Evolutionary conservation across 2,329 filamentous ascomycete genomes (phyloP).

Genomic region (Aspergillus fumigatus): DNA sequence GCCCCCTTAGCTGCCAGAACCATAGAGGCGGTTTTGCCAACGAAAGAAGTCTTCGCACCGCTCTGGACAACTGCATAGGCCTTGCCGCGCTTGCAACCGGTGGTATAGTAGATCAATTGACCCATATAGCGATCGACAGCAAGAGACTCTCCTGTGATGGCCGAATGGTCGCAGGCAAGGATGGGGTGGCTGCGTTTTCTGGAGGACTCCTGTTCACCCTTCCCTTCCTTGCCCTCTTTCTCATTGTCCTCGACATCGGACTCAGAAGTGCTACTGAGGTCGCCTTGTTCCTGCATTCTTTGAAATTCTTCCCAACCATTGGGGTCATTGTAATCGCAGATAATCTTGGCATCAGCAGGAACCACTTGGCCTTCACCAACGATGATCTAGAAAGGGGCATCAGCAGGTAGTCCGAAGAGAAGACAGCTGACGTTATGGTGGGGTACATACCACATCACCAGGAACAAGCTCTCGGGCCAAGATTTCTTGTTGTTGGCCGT

Average conservation of each 20-base stretch:
- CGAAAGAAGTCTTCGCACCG: constrained; percentile 67
- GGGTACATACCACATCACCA: constrained; percentile 63
- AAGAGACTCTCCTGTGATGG: constrained; percentile 75
- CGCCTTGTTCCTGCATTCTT: constrained; percentile 59
- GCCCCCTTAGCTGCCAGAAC: constrained; percentile 71
- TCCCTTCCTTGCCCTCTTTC: constrained; percentile 50
- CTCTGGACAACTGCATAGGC: constrained; percentile 65
- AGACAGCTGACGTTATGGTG: neutral
- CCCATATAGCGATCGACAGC: constrained; percentile 67
- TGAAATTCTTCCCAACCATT: constrained; percentile 65
- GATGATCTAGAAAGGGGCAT: constrained; percentile 48
- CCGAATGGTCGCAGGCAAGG: constrained; percentile 71
- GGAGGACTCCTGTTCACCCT: constrained; percentile 12
- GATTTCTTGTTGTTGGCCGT: constrained; percentile 62
- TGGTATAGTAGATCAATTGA: constrained; percentile 71
- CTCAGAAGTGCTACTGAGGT: constrained; percentile 47
- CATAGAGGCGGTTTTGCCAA: constrained; percentile 68
- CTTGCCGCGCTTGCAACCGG: constrained; percentile 76
- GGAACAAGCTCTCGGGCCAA: constrained; percentile 68
- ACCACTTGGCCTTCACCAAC: constrained; percentile 68
- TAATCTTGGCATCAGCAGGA: constrained; percentile 65
- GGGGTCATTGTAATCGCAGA: constrained; percentile 65
- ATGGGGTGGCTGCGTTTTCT: constrained; percentile 56
- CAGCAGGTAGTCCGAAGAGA: constrained; percentile 8
- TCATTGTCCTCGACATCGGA: constrained; percentile 52